Conservation (phyloP, 371 early-diverging fungal species). For the Nosema granulosis region DNA sequence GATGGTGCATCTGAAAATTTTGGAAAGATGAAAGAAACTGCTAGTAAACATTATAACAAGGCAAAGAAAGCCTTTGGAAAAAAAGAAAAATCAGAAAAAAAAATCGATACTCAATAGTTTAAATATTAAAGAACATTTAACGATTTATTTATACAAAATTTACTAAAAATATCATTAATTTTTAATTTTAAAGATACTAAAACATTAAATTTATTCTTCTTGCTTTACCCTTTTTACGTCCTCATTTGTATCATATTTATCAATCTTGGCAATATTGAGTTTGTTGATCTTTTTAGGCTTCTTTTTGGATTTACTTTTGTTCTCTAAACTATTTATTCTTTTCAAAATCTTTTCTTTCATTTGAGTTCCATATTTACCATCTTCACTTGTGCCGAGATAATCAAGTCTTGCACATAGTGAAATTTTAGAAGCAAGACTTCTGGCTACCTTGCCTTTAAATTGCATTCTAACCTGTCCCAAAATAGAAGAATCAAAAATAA, state of each 20-base stretch:
- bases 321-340: slow-evolving; percentile 37
- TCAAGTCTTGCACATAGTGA: slow-evolving; percentile 84
- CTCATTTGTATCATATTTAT: slow-evolving; percentile 33
- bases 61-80: too few species aligned
- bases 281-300: slow-evolving; percentile 24
- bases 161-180: too few species aligned
- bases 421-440: slow-evolving; percentile 82
- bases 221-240: slow-evolving; percentile 28
- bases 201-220: slow-evolving; percentile 26
- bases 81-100: too few species aligned
- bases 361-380: slow-evolving; percentile 22
- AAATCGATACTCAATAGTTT: too few species aligned
- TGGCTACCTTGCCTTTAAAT: slow-evolving; percentile 82
- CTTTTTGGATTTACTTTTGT: slow-evolving; percentile 16
- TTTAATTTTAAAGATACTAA: too few species aligned
- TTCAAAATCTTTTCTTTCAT: slow-evolving; percentile 27
- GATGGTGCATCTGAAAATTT: too few species aligned
- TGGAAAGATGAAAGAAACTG: too few species aligned
- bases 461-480: slow-evolving; percentile 78
- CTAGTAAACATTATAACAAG: too few species aligned
- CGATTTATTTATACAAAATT: too few species aligned
- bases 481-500: slow-evolving; percentile 81
- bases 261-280: background rate
- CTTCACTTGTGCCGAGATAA: slow-evolving; percentile 69
- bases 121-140: too few species aligned